A percentile compares a stretch with the other conserved stretches of the same genome.
phyloP scores from a whole-genome alignment of 345 rosid genomes.

The Mallotus nudiflorus region DNA sequence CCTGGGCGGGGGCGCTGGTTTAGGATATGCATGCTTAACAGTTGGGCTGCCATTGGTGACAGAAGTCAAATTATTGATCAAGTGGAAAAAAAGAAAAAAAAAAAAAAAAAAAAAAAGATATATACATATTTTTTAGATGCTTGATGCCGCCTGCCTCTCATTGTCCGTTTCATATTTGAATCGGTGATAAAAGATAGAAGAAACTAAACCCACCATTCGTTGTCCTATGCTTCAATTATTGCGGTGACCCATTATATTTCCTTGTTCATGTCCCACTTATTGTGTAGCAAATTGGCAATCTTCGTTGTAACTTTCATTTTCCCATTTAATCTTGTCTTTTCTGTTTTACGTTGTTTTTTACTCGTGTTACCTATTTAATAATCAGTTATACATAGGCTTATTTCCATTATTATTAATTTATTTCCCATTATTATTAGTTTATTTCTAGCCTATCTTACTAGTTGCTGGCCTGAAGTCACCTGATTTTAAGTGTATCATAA shows the following conservation, averaged over 20 bases:
- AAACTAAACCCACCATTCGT: constrained; percentile 1
- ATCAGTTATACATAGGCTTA: not conserved
- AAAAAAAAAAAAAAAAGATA: no score
- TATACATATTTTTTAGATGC: not conserved
- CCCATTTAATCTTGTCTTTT: not conserved
- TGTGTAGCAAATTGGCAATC: not conserved
- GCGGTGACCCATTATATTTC: not conserved
- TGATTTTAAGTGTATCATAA: no score
- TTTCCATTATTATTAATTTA: not conserved
- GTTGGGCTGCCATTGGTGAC: not conserved
- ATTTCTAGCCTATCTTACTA: no score
- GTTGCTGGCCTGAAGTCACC: no score
- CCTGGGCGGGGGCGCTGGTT: not conserved
- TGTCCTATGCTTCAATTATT: not conserved
- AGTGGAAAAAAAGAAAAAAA: no score
- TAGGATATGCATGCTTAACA: not conserved
- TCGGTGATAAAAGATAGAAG: not conserved
- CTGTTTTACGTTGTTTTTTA: not conserved
- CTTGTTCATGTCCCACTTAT: not conserved
- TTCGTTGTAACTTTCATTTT: not conserved
- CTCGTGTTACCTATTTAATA: not conserved
- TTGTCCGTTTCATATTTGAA: not conserved
- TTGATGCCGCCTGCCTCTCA: not conserved
- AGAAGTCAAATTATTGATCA: constrained; percentile 3
- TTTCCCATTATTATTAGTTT: not conserved